Conservation (phyloP, 1,139 yeast species). For the Eremothecium coryli region DNA sequence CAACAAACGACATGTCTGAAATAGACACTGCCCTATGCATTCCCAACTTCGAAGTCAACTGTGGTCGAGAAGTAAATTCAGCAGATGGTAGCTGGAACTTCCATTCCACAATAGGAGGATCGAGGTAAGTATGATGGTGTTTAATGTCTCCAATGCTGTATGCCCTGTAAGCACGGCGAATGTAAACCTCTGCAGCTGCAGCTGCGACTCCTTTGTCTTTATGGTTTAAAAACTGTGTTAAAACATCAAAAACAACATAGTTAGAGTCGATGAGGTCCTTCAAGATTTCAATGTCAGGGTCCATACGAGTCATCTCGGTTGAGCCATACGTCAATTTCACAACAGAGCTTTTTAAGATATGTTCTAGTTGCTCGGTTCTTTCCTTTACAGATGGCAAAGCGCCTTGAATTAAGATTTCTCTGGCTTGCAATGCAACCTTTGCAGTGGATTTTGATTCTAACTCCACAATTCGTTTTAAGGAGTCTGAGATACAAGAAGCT, state of each 20-base stretch:
- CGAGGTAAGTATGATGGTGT: constrained; percentile 43
- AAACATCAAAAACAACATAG: constrained; percentile 91
- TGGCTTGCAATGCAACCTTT: constrained; percentile 90
- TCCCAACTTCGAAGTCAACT: constrained; percentile 36
- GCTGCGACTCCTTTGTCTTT: constrained; percentile 81
- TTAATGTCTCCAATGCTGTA: constrained; percentile 73
- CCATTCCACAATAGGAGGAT: constrained; percentile 69
- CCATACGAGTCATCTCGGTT: constrained; percentile 61
- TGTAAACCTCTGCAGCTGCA: constrained; percentile 94
- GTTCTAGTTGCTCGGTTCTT: constrained; percentile 95
- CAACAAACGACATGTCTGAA: constrained; percentile 80
- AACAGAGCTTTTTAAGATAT: constrained; percentile 84
- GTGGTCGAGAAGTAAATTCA: constrained; percentile 58
- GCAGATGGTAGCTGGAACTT: constrained; percentile 84
- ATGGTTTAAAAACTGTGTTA: constrained; percentile 80
- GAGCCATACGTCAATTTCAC: constrained; percentile 87
- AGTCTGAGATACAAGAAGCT: constrained; percentile 59
- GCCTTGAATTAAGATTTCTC: constrained; percentile 93
- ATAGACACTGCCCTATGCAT: constrained; percentile 87
- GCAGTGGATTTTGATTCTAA: constrained; percentile 84
- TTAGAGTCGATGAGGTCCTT: constrained; percentile 92
- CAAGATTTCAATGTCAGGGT: constrained; percentile 72
- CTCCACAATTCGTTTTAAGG: constrained; percentile 72
- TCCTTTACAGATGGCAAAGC: constrained; percentile 93
- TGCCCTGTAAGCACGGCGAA: constrained; percentile 95